Evolutionary conservation across 2,329 filamentous ascomycete species (phyloP), one percentile per base, ranked within the genome.

Genomic region (Massarina eburnea): DNA sequence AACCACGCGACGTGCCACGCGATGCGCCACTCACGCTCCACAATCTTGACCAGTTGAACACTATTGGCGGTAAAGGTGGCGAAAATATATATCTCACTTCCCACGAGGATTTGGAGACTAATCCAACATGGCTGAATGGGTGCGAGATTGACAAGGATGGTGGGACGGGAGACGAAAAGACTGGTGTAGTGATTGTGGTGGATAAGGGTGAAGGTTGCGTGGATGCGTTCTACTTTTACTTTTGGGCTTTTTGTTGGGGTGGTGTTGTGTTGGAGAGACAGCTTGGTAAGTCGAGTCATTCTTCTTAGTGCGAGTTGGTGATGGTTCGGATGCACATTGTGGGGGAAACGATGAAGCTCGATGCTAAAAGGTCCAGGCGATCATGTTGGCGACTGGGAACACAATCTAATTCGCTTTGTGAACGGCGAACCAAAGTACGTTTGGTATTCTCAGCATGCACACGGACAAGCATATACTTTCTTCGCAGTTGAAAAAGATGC

Each of bases 311-410:
- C 19, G 5, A 34, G 10, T 17, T 5, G n/a, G 9, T 3, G 3
- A 18, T 17, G 15, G 17, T 3, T 34, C 14, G n/a, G n/a, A n/a
- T n/a, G n/a, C n/a, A n/a, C n/a, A n/a, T n/a, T n/a, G n/a, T n/a
- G n/a, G n/a, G n/a, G n/a, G n/a, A n/a, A n/a, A n/a, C n/a, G n/a
- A n/a, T 15, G 26, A 34, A 22, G 20, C 17, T 19, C 21, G 10
- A 24, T 9, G 9, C 22, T 12, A 35, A 19, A 10, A 29, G 18
- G 8, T 8, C 14, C 35, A 62, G 57, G 71, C 1, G 74, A 83
- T 59, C 83, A 85, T 61, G 76, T 86, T 22, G 82, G 82, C 1
- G 81, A 83, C 58, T 82, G 80, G 76, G 81, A 84, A 59, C 81
- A 84, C 59, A 83, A 80, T 47, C 83, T 84, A 80, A 73, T 86